Percentiles rank a stretch among this genome's conserved stretches.
These are phyloP conservation scores for Hypoxylon subgilvum DNA, from an alignment of 495 filamentous ascomycete species.

Conservation along the genomic window DNA sequence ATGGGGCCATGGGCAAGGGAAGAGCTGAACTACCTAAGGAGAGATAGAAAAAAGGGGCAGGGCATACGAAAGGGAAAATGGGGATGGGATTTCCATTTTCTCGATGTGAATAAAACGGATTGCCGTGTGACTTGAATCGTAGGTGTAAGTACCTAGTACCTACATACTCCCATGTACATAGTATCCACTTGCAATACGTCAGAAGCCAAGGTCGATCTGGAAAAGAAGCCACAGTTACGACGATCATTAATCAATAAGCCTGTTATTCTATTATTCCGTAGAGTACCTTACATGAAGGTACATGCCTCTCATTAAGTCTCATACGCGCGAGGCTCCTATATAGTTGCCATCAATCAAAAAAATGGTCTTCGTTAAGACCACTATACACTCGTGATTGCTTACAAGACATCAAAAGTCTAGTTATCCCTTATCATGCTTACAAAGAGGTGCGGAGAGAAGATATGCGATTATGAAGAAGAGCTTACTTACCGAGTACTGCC, in stretches of 20 bases:
- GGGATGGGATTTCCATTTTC: slow-evolving; percentile 44
- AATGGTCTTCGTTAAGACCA: too few species aligned
- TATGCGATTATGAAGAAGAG: too few species aligned
- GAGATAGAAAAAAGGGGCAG: slow-evolving; percentile 27
- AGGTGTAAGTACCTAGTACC: slow-evolving; percentile 1
- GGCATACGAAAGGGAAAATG: slow-evolving; percentile 31
- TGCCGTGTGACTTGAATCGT: slow-evolving; percentile 31
- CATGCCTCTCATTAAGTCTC: too few species aligned
- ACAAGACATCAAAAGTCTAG: too few species aligned
- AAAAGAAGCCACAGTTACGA: slow-evolving; percentile 9
- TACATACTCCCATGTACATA: slow-evolving; percentile 2
- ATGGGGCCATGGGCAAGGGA: neutral
- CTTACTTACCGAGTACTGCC: too few species aligned
- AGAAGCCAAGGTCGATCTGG: slow-evolving; percentile 20
- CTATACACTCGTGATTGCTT: too few species aligned
- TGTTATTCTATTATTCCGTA: too few species aligned
- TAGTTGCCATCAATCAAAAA: too few species aligned
- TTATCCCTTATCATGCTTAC: too few species aligned
- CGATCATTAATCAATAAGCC: slow-evolving; percentile 20
- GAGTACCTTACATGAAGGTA: neutral
- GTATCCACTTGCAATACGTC: slow-evolving; percentile 23
- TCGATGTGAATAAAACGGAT: slow-evolving; percentile 39
- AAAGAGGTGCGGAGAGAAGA: too few species aligned
- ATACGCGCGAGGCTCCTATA: too few species aligned
- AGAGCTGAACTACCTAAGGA: neutral